Evolutionary conservation across 352 stramenopile genomes (phyloP), one percentile per base, ranked within the genome.

Genomic region (Pythium brassicae): DNA sequence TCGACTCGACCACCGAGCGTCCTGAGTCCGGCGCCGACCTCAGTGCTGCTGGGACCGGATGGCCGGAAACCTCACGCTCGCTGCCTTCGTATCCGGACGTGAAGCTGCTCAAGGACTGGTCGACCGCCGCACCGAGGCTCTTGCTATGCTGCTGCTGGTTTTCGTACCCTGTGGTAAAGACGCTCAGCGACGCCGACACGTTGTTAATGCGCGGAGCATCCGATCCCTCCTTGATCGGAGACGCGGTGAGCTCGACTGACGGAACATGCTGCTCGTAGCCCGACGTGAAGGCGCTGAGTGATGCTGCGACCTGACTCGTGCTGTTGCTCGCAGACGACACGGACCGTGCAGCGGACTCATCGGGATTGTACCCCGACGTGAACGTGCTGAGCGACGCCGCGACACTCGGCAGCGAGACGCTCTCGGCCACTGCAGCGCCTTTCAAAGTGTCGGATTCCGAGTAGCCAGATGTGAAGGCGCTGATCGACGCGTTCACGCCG

Each of bases 211-310:
- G 39, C 15, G 15, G 5, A 32, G 2, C 19, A 3, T 10, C 19
- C 2, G 4, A 2, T 12, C 22, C 43, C 12, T 25, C 48, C 40
- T 52, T 39, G 12, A 23, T 14, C 29, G 48, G 50, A 8, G 56
- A 56, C 20, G 48, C 26, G 27, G n/a, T 50, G 5, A 44, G 46
- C 22, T 61, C 14, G 23, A 44, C 35, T 9, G 11, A 14, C 42
- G 55, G 35, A 17, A 14, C 32, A 26, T 27, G 32, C 34, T 52
- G n/a, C n/a, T n/a, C 53, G 25, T 65, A 65, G 1, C 65, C 68
- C 5, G 47, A 32, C 14, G 61, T 68, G 25, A 74, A 76, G 1
- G 52, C 44, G 23, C 68, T 73, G 34, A 78, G 60, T 19, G 69
- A 75, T n/a, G 37, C 46, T 11, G 35, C 23, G 23, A 44, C 44